Conservation (phyloP, 75 land plant species). For the Sequoia sempervirens region DNA sequence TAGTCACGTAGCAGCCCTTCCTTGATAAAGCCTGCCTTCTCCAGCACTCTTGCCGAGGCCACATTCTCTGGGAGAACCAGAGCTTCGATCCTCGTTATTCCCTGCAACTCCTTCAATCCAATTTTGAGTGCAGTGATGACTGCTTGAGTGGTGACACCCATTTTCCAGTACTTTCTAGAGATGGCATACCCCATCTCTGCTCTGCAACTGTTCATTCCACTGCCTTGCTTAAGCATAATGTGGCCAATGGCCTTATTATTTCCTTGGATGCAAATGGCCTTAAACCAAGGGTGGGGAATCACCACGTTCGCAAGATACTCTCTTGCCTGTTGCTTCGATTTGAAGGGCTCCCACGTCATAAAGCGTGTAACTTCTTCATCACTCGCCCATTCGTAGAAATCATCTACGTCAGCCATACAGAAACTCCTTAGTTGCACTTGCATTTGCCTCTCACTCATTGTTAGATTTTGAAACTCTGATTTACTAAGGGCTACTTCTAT, state of each 20-base stretch:
- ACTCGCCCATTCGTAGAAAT: constrained; percentile 40
- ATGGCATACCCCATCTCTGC: constrained; percentile 45
- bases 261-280: constrained; percentile 38
- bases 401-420: constrained; percentile 26
- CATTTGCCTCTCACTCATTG: background rate
- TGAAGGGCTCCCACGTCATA: constrained; percentile 30
- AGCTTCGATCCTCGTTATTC: constrained; percentile 41
- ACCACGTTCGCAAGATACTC: constrained; percentile 13
- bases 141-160: constrained; percentile 42
- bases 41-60: constrained; percentile 43
- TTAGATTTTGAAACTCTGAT: too few relatives aligned
- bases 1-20: constrained; percentile 44
- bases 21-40: constrained; percentile 48
- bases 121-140: constrained; percentile 27
- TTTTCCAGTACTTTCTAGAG: constrained; percentile 49
- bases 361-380: constrained; percentile 40
- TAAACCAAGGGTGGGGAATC: constrained; percentile 46
- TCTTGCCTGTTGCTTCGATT: constrained; percentile 28
- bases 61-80: constrained; percentile 34
- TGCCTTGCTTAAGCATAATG: background rate
- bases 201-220: constrained; percentile 1
- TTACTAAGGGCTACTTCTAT: too few relatives aligned
- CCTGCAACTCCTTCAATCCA: constrained; percentile 33
- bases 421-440: constrained; percentile 24
- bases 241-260: background rate